Base-by-base conservation (phyloP, 2,329 filamentous ascomycete species). In the Pseudocercospora fuligena region DNA sequence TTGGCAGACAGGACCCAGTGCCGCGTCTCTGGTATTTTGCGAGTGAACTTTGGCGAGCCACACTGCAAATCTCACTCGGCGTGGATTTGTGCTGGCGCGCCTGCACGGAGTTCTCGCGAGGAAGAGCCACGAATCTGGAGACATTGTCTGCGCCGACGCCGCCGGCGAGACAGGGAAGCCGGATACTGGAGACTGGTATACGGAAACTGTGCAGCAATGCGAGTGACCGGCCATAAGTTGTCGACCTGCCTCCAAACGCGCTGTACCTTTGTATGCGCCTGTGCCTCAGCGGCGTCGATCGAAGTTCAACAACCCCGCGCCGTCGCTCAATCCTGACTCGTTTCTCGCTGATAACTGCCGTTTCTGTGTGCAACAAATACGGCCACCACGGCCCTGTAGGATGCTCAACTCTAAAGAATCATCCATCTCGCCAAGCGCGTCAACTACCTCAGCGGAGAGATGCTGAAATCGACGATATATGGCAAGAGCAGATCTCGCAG, bases 1-100 rank as follows among this genome's bases (percentile, higher is more conserved):
- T 66, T 66, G 53, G 60, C 54, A 51, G 21, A 36, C 25, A 8
- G 23, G 64, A 60, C 64, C 64, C 64, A 47, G 54, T 43, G 57
- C 36, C 43, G 21, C 54, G 60, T 60, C 33, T 31, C 56, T 63
- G 64, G 64, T 33, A 66, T 54, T 12, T 29, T 21, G 57, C 64
- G 53, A 58, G 31, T 54, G 51, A 54, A 54, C 25, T 54, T 31
- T 54, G 51, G 51, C 46, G 46, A 33, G 59, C 59, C 59, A 61
- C 40, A 61, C n/a, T 61, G 36, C 43, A 47, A 29, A 61, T 61
- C 54, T 40, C 54, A 40, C 54, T 57, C 53, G 3, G 54, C 31
- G 25, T 36, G 54, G 29, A 58, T 40, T 16, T 14, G 29, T 40
- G 31, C 23, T 40, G 54, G 54, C 54, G 59, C 59, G 25, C 59